A percentile compares a stretch with the other conserved stretches of the same genome.
These are phyloP conservation scores for Dujonia santamariae DNA, from an alignment of 1,139 yeast genomes.

Conservation along the genomic window DNA sequence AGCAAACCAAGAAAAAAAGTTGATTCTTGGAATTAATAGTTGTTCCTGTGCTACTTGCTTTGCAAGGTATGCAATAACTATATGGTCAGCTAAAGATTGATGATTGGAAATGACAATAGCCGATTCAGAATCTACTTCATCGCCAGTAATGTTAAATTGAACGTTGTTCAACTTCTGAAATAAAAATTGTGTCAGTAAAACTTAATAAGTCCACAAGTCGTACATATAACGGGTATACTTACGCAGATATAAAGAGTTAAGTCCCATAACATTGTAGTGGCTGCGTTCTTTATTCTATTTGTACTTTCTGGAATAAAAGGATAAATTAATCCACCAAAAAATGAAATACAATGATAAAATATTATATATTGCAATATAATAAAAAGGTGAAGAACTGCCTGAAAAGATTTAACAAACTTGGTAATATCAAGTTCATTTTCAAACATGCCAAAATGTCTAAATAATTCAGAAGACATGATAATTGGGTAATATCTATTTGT, in stretches of 20 bases:
- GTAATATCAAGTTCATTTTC: slow-evolving; percentile 8
- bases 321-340: slow-evolving; percentile 14
- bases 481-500: neutral
- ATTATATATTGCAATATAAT: slow-evolving; percentile 15
- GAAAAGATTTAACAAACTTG: slow-evolving; percentile 2
- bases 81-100: slow-evolving; percentile 51
- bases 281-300: slow-evolving; percentile 18
- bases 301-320: slow-evolving; percentile 28
- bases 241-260: slow-evolving; percentile 31
- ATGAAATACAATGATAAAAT: slow-evolving; percentile 26
- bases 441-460: slow-evolving; percentile 4
- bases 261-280: slow-evolving; percentile 33
- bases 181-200: neutral
- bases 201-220: neutral
- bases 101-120: slow-evolving; percentile 55
- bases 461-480: slow-evolving; percentile 3
- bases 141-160: slow-evolving; percentile 37
- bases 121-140: slow-evolving; percentile 39
- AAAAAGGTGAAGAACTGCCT: slow-evolving; percentile 8
- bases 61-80: slow-evolving; percentile 46
- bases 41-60: slow-evolving; percentile 7
- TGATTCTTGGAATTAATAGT: slow-evolving; percentile 36
- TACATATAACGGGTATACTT: slow-evolving; percentile 14
- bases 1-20: slow-evolving; percentile 60
- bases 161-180: slow-evolving; percentile 34